These are phyloP conservation scores for Boletellus sp. DNA, from an alignment of 768 basidiomycete species.

Conservation along the genomic window DNA sequence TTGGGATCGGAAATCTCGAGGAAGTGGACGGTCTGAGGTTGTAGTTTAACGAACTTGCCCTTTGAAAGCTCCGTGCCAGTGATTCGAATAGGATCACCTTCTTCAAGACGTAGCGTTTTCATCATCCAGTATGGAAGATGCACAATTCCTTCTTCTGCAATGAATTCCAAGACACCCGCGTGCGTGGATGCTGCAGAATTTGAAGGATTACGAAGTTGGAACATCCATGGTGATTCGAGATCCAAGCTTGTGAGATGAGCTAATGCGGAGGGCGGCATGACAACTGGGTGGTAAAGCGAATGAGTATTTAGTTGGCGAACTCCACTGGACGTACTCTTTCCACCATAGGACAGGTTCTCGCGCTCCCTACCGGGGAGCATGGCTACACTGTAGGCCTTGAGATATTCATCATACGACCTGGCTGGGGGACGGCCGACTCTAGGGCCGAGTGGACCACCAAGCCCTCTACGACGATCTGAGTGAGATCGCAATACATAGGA, in stretches of 20 bases:
- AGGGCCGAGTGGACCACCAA: slow-evolving; percentile 49
- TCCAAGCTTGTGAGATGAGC: slow-evolving; percentile 86
- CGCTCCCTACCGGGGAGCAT: slow-evolving; percentile 86
- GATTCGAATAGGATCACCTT: slow-evolving; percentile 93
- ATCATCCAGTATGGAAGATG: slow-evolving; percentile 99
- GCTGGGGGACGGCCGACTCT: slow-evolving; percentile 50
- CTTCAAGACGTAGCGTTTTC: slow-evolving; percentile 88
- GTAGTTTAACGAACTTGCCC: slow-evolving; percentile 94
- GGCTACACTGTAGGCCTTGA: slow-evolving; percentile 92
- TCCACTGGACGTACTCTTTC: slow-evolving; percentile 75
- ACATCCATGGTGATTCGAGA: slow-evolving; percentile 92
- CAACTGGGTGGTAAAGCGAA: slow-evolving; percentile 50
- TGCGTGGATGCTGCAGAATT: slow-evolving; percentile 86
- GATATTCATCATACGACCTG: slow-evolving; percentile 84
- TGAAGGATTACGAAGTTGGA: slow-evolving; percentile 87
- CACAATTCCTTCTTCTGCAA: slow-evolving; percentile 93
- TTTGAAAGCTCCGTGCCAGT: slow-evolving; percentile 86
- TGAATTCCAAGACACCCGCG: slow-evolving; percentile 97
- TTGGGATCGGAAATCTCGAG: slow-evolving; percentile 96
- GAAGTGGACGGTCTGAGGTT: slow-evolving; percentile 94
- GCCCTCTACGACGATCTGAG: slow-evolving; percentile 39
- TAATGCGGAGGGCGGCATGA: slow-evolving; percentile 95
- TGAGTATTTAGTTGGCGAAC: slow-evolving; percentile 8
- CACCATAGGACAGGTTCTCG: slow-evolving; percentile 92
- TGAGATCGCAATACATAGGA: slow-evolving; percentile 14